phyloP scores from a whole-genome alignment of 2,329 filamentous ascomycete genomes.

The Diaporthe humulicola region DNA sequence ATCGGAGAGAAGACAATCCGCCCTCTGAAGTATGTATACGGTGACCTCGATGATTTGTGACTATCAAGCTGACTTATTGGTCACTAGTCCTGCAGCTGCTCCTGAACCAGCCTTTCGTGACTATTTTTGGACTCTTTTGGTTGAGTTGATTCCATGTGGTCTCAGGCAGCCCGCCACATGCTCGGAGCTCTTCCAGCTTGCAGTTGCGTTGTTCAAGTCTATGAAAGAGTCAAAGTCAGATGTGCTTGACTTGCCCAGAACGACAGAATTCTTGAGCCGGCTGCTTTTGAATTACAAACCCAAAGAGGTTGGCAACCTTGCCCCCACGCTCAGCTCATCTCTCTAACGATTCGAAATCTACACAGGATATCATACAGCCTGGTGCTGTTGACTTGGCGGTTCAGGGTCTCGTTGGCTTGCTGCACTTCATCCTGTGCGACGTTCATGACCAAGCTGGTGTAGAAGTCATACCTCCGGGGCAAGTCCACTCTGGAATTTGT shows the following conservation, averaged over 20 bases:
- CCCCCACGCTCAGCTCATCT: neutral
- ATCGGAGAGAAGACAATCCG: constrained; percentile 48
- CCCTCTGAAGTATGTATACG: constrained; percentile 31
- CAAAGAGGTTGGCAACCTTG: constrained; percentile 45
- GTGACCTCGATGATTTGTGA: constrained; percentile 24
- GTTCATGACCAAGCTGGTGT: constrained; percentile 40
- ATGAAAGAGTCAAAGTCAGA: constrained; percentile 52
- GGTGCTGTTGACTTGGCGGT: constrained; percentile 53
- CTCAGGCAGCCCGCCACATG: constrained; percentile 51
- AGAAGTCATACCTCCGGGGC: constrained; percentile 40
- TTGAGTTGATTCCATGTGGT: constrained; percentile 53
- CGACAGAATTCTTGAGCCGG: constrained; percentile 44
- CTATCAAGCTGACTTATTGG: constrained; percentile 19
- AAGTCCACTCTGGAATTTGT: constrained; percentile 6
- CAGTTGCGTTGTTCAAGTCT: constrained; percentile 55
- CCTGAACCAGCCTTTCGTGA: constrained; percentile 55
- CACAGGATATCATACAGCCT: constrained; percentile 55
- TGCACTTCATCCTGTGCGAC: constrained; percentile 48
- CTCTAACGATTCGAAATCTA: constrained; percentile 37
- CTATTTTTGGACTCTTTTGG: constrained; percentile 62
- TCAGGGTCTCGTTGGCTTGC: constrained; percentile 51
- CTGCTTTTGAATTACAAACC: constrained; percentile 49
- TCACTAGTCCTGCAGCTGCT: constrained; percentile 46
- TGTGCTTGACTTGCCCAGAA: constrained; percentile 47
- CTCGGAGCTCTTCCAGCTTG: constrained; percentile 60